Conservation (phyloP, 208 protist genomes). For the Acanthamoeba sp. region DNA sequence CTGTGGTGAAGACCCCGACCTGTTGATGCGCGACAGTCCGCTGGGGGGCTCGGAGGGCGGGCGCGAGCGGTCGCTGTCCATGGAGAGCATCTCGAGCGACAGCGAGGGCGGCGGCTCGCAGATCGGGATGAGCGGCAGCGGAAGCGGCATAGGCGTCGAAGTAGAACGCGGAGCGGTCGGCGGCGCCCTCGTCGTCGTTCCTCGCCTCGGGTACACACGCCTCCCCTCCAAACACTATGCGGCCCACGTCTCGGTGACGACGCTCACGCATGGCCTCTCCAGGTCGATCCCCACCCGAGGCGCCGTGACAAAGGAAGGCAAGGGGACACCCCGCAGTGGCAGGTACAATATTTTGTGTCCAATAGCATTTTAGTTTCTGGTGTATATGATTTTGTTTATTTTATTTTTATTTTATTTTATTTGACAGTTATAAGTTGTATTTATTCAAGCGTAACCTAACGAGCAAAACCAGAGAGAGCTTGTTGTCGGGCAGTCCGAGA, state of each 20-base stretch:
- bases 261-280: too few relatives aligned
- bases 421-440: too few relatives aligned
- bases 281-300: background rate
- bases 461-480: background rate
- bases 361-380: too few relatives aligned
- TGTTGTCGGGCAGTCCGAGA: background rate
- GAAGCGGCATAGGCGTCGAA: background rate
- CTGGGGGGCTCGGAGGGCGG: background rate
- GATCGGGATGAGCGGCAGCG: background rate
- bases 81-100: slow-evolving; percentile 25
- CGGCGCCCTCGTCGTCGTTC: background rate
- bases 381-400: too few relatives aligned
- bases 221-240: too few relatives aligned
- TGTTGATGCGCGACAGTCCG: background rate
- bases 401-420: too few relatives aligned
- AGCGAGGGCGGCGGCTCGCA: background rate
- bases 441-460: too few relatives aligned
- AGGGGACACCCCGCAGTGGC: background rate
- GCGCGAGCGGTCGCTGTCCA: background rate
- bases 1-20: background rate
- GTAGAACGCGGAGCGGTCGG: background rate
- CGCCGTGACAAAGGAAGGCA: background rate
- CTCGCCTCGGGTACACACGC: background rate
- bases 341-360: background rate
- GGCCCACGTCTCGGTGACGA: background rate